These are phyloP conservation scores for Diddensiella caesifluorescens DNA, from an alignment of 805 yeast species.

Conservation along the genomic window DNA sequence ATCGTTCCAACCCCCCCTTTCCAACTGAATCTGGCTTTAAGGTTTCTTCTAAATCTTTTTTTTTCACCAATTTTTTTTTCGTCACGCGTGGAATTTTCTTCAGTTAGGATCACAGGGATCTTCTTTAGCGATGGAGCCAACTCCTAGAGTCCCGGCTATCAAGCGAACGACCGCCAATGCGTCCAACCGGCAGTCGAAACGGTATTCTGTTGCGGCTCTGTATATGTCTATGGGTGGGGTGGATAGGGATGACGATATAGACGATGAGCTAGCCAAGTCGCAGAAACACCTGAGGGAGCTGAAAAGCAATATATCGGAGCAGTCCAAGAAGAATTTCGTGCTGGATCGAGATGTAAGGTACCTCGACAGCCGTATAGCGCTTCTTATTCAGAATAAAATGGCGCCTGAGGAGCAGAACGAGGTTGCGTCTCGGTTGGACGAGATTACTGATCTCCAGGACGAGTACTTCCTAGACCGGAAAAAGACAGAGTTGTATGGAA, in stretches of 20 bases:
- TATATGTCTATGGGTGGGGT: constrained; percentile 34
- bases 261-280: constrained; percentile 33
- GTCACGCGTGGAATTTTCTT: too few species aligned
- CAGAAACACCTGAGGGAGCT: constrained; percentile 31
- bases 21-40: too few species aligned
- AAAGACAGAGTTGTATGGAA: constrained; percentile 31
- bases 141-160: too few species aligned
- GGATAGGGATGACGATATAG: constrained; percentile 32
- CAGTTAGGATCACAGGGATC: too few species aligned
- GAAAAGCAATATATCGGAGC: constrained; percentile 33
- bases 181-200: constrained; percentile 30
- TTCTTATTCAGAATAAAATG: constrained; percentile 36
- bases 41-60: too few species aligned
- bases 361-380: constrained; percentile 36
- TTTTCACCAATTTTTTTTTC: too few species aligned
- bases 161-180: constrained; percentile 10
- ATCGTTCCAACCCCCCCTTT: too few species aligned
- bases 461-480: constrained; percentile 29
- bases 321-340: constrained; percentile 33
- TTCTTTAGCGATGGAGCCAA: too few species aligned
- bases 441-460: constrained; percentile 19
- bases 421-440: constrained; percentile 30
- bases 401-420: constrained; percentile 34
- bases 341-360: constrained; percentile 36
- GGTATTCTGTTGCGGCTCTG: constrained; percentile 33